Percentiles rank a stretch among this genome's conserved stretches.
phyloP scores from a whole-genome alignment of 768 basidiomycete genomes.

The Pilatotrama ljubarskyi region DNA sequence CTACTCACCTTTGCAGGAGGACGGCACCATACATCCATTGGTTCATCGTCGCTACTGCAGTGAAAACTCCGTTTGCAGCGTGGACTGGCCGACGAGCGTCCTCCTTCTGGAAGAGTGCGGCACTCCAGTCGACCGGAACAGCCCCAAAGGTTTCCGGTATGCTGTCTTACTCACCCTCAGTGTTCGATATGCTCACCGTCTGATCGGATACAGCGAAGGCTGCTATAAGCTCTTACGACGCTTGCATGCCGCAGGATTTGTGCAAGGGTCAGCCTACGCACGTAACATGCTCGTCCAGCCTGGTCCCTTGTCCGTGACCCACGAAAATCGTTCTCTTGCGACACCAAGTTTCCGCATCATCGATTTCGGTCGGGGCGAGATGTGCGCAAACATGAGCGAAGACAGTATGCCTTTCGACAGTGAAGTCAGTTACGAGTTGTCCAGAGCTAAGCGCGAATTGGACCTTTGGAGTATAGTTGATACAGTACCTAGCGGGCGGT shows the following conservation, averaged over 20 bases:
- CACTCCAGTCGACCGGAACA: constrained; percentile 25
- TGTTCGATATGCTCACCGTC: neutral
- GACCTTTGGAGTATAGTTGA: too few species aligned
- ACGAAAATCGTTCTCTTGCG: constrained; percentile 27
- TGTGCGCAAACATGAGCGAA: too few species aligned
- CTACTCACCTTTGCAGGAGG: constrained; percentile 36
- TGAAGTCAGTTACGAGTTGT: neutral
- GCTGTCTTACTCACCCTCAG: neutral
- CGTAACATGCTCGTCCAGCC: constrained; percentile 47
- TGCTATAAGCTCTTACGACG: constrained; percentile 37
- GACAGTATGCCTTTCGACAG: neutral
- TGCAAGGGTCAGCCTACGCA: constrained; percentile 40
- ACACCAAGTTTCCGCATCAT: constrained; percentile 47
- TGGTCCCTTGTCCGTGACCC: constrained; percentile 40
- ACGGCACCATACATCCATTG: neutral
- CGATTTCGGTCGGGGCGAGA: constrained; percentile 45
- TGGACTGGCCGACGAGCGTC: constrained; percentile 34
- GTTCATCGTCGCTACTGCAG: neutral
- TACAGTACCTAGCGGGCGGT: too few species aligned
- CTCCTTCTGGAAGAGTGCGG: constrained; percentile 52
- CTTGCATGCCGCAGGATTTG: constrained; percentile 40
- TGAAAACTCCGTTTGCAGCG: neutral
- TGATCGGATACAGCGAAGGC: constrained; percentile 3
- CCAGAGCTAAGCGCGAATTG: too few species aligned
- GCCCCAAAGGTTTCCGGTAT: constrained; percentile 22